phyloP scores from a whole-genome alignment of 2,329 filamentous ascomycete species.

The Colletotrichum truncatum region DNA sequence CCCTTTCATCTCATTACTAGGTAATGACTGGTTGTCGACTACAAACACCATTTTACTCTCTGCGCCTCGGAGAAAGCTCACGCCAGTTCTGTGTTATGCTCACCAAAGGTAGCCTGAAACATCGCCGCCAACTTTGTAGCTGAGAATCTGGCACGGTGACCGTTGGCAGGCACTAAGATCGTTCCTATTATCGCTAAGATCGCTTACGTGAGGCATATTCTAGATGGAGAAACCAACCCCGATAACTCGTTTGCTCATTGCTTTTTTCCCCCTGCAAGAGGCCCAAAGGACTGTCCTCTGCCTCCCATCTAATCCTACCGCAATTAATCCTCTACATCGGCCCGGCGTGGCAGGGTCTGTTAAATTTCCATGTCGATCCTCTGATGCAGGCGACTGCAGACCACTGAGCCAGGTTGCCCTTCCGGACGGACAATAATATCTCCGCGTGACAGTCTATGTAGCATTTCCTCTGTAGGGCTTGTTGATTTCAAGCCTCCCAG shows the following conservation, averaged over 20 bases:
- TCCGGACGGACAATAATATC: background rate
- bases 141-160: background rate
- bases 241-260: background rate
- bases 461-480: background rate
- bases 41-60: background rate
- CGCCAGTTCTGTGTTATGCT: background rate
- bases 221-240: background rate
- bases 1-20: background rate
- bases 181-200: background rate
- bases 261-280: background rate
- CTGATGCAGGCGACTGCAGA: slow-evolving; percentile 5
- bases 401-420: background rate
- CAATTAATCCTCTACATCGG: slow-evolving; percentile 15
- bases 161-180: slow-evolving; percentile 3
- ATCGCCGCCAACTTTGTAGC: background rate
- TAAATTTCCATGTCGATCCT: slow-evolving; percentile 14
- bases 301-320: slow-evolving; percentile 1
- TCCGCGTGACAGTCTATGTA: background rate
- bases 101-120: background rate
- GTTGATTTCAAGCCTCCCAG: background rate
- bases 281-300: background rate
- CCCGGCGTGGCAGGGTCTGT: background rate
- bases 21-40: no score
- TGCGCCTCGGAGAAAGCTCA: background rate
- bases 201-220: background rate